Evolutionary conservation across 805 yeast species (phyloP).

Genomic region (Ogataea allantospora): DNA sequence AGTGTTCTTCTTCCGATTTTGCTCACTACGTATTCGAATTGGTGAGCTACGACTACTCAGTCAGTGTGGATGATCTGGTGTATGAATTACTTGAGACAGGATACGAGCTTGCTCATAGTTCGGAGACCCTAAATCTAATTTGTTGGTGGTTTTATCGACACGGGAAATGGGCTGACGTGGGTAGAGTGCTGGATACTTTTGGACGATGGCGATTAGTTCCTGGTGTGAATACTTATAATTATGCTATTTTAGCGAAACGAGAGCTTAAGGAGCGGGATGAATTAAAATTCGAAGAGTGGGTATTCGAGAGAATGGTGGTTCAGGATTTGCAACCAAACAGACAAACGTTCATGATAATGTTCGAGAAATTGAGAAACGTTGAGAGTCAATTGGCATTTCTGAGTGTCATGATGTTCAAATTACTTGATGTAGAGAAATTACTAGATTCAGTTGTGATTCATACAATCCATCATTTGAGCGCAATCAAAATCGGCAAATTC

Average conservation of each 20-base stretch:
- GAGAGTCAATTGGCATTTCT: slow-evolving; percentile 5
- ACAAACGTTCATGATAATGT: slow-evolving; percentile 7
- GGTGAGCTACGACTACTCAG: neutral
- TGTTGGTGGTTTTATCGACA: slow-evolving; percentile 1
- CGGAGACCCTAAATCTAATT: slow-evolving; percentile 2
- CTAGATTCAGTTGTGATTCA: slow-evolving; percentile 1
- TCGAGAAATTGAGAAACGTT: slow-evolving; percentile 4
- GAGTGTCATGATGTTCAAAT: slow-evolving; percentile 9
- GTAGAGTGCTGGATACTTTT: slow-evolving; percentile 1
- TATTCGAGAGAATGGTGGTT: slow-evolving; percentile 6
- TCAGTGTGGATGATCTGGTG: neutral
- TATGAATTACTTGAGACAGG: slow-evolving; percentile 1
- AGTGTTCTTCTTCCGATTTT: neutral
- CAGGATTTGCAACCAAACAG: slow-evolving; percentile 5
- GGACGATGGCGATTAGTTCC: slow-evolving; percentile 2
- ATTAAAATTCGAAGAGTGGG: slow-evolving; percentile 4
- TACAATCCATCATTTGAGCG: neutral
- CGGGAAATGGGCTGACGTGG: neutral
- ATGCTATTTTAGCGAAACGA: slow-evolving; percentile 4
- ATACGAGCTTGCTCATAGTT: slow-evolving; percentile 5
- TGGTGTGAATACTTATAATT: slow-evolving; percentile 1
- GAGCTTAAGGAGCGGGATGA: slow-evolving; percentile 1
- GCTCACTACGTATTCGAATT: neutral
- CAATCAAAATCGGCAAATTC: neutral
- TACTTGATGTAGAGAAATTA: neutral